Evolutionary conservation across 176 grass and related monocot genomes (phyloP), one percentile per base, ranked within the genome.

Genomic region (Bothriochloa decipiens): DNA sequence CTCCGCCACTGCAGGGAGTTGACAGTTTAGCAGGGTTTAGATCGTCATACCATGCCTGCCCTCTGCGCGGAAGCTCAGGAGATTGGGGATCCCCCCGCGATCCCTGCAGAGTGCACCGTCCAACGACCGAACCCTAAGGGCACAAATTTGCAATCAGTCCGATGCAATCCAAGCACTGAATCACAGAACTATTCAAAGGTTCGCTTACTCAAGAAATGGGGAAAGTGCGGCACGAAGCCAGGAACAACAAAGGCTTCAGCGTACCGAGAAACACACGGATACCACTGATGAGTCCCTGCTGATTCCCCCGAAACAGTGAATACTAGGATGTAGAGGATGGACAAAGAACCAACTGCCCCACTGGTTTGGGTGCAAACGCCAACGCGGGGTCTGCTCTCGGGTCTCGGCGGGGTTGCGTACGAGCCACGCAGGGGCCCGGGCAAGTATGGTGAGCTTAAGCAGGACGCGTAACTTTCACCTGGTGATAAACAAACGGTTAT

Each of bases 41-140:
- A 66, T 76, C 29, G 11, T 26, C 72, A 5, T 80, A 88, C 81
- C 75, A 84, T 88, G 14, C 11, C 65, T 84, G 9, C 11, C 65
- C 74, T 40, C 33, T 2, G 67, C 4, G 81, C 73, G 60, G 39
- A 16, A 53, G 86, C 74, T 39, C 70, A 17, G 13, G 20, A 37
- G 36, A 41, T 32, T 49, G 18, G 74, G 70, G 65, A 14, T 49
- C 13, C 25, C 22, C 11, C 20, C 3, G 7, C 20, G 55, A 5
- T 35, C 41, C 41, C 16, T 6, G 69, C 82, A 27, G 25, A 16
- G 25, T 74, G 14, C 42, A 29, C 25, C 46, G 65, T 6, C 66
- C 3, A 28, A 49, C 70, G 61, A 68, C n/a, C 77, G 68, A 87
- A 75, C 78, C 85, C 70, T 87, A 87, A 3, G 37, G 6, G 27